Percentiles rank a stretch among this genome's conserved stretches.
These are phyloP conservation scores for Lepiota venenata DNA, from an alignment of 768 basidiomycete genomes.

Conservation along the genomic window DNA sequence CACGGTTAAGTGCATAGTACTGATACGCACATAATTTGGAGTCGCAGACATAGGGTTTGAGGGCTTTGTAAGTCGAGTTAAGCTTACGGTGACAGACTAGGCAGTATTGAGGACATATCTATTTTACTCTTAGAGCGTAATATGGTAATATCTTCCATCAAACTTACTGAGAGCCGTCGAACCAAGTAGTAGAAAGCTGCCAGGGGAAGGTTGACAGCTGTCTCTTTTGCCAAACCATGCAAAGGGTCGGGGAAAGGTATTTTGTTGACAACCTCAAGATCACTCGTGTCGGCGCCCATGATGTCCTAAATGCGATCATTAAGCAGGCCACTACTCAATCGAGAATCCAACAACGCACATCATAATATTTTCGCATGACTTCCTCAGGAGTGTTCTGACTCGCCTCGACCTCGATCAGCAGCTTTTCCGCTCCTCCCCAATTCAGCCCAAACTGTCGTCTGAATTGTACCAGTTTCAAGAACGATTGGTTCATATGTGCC, in stretches of 20 bases:
- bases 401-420: slow-evolving; percentile 43
- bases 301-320: slow-evolving; percentile 26
- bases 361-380: slow-evolving; percentile 28
- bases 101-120: slow-evolving; percentile 70
- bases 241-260: slow-evolving; percentile 60
- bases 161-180: slow-evolving; percentile 53
- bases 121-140: background rate
- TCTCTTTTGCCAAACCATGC: slow-evolving; percentile 22
- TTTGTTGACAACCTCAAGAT: slow-evolving; percentile 32
- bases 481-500: slow-evolving; percentile 52
- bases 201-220: slow-evolving; percentile 55
- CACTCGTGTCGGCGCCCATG: slow-evolving; percentile 40
- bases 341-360: slow-evolving; percentile 23
- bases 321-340: background rate
- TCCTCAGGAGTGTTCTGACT: slow-evolving; percentile 37
- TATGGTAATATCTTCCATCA: background rate
- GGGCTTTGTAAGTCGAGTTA: slow-evolving; percentile 46
- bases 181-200: slow-evolving; percentile 63
- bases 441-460: slow-evolving; percentile 51
- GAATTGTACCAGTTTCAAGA: slow-evolving; percentile 50
- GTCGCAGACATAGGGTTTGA: slow-evolving; percentile 75
- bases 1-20: slow-evolving; percentile 62
- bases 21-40: slow-evolving; percentile 66
- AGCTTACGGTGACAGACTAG: slow-evolving; percentile 71
- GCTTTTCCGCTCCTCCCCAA: slow-evolving; percentile 67